Evolutionary conservation across 2,329 filamentous ascomycete genomes (phyloP).

Genomic region (Trichoderma koningii): DNA sequence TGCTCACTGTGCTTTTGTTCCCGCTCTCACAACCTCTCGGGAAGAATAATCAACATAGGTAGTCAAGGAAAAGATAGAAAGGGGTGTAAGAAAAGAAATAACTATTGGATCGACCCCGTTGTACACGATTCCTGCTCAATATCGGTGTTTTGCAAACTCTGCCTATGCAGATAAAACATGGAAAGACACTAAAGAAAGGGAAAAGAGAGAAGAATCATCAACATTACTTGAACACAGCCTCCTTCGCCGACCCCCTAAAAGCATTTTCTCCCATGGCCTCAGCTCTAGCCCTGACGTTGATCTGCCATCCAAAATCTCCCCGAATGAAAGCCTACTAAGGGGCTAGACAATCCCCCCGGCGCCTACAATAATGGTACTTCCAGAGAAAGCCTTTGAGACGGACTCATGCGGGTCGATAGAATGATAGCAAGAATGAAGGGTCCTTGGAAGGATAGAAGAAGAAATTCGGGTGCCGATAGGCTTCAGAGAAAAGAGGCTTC

Average conservation of each 20-base stretch:
- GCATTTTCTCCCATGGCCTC: not conserved
- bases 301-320: conserved; percentile 9
- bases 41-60: not conserved
- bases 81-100: conserved; percentile 25
- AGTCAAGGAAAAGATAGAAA: conserved; percentile 24
- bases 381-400: not conserved
- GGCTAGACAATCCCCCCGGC: not conserved
- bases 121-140: conserved; percentile 28
- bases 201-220: conserved; percentile 24
- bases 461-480: not conserved
- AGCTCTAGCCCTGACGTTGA: conserved; percentile 13
- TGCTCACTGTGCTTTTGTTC: not conserved
- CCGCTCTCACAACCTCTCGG: not conserved
- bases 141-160: conserved; percentile 26
- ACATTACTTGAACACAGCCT: conserved; percentile 22
- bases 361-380: conserved; percentile 3
- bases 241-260: not conserved
- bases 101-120: conserved; percentile 28
- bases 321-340: not conserved
- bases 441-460: not conserved
- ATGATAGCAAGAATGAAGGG: not conserved
- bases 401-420: not conserved
- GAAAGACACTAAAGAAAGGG: not conserved
- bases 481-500: not conserved
- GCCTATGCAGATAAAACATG: conserved; percentile 22